Evolutionary conservation across 352 stramenopile genomes (phyloP).

Genomic region (Globisporangium recalcitrans): DNA sequence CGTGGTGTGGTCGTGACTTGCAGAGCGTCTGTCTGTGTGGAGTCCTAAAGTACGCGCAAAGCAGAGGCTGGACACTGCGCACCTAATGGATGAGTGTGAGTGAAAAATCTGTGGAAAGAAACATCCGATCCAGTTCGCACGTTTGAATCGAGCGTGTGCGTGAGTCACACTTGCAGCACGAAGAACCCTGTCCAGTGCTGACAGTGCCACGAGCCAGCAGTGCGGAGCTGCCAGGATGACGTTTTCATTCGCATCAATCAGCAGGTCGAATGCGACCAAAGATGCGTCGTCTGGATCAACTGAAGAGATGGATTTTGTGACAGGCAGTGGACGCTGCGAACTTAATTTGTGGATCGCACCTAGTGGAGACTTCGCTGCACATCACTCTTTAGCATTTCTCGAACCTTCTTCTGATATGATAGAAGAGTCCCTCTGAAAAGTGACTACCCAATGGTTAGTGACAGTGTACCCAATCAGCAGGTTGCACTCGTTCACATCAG

Average conservation of each 20-base stretch:
- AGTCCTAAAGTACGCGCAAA: neutral
- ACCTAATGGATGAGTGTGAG: no score
- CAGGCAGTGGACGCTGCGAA: no score
- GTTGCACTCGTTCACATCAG: no score
- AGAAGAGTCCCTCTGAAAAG: conserved; percentile 1
- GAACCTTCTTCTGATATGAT: conserved; percentile 27
- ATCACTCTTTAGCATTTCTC: conserved; percentile 25
- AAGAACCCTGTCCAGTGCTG: no score
- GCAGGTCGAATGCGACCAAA: neutral
- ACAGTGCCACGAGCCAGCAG: neutral
- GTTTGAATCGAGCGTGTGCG: neutral
- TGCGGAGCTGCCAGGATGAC: neutral
- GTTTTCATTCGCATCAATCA: neutral
- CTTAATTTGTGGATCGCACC: neutral
- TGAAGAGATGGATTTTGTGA: neutral
- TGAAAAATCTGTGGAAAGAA: conserved; percentile 5
- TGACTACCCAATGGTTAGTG: conserved; percentile 1
- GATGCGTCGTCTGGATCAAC: neutral
- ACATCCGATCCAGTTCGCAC: neutral
- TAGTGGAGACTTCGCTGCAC: neutral
- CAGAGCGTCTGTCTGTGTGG: conserved; percentile 1
- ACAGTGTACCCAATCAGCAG: neutral
- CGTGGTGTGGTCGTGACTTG: no score
- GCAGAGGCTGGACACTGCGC: neutral
- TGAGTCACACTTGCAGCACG: neutral